These are phyloP conservation scores for Eucalyptus shirleyi DNA, from an alignment of 345 rosid genomes.

Conservation along the genomic window DNA sequence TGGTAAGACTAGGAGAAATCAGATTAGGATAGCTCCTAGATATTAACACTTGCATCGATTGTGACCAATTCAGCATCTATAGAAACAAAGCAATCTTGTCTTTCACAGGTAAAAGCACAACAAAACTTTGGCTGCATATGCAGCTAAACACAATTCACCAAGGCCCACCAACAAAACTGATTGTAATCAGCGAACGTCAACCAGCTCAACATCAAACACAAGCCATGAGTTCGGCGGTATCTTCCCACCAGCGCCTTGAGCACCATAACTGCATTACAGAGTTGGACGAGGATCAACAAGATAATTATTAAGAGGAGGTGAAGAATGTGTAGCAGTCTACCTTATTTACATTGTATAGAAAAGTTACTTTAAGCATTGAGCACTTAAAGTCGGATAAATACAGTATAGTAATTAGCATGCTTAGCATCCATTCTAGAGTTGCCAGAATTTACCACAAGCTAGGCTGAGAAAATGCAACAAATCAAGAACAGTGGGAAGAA, in stretches of 20 bases:
- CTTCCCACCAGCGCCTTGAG: conserved; percentile 20
- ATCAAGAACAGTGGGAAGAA: background rate
- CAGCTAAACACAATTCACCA: background rate
- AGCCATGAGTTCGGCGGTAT: conserved; percentile 75
- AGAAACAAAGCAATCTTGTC: background rate
- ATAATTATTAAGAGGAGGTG: background rate
- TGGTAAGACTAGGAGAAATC: background rate
- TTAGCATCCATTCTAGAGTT: background rate
- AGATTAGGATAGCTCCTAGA: background rate
- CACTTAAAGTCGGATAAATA: background rate
- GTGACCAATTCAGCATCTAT: background rate
- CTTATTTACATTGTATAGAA: background rate
- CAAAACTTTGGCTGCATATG: background rate
- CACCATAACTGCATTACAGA: conserved; percentile 28
- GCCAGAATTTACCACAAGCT: background rate
- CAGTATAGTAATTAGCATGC: background rate
- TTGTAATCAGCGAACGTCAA: conserved; percentile 23
- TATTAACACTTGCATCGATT: background rate
- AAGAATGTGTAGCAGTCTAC: background rate
- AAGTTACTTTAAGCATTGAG: background rate
- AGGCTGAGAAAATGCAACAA: background rate
- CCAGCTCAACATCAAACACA: conserved; percentile 57
- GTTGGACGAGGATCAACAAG: background rate
- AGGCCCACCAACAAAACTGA: background rate
- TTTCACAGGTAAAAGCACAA: background rate